A percentile compares a stretch with the other conserved stretches of the same genome.
Conservation (phyloP, 176 grass and related monocot genomes). For the Aegilops speltoides region DNA sequence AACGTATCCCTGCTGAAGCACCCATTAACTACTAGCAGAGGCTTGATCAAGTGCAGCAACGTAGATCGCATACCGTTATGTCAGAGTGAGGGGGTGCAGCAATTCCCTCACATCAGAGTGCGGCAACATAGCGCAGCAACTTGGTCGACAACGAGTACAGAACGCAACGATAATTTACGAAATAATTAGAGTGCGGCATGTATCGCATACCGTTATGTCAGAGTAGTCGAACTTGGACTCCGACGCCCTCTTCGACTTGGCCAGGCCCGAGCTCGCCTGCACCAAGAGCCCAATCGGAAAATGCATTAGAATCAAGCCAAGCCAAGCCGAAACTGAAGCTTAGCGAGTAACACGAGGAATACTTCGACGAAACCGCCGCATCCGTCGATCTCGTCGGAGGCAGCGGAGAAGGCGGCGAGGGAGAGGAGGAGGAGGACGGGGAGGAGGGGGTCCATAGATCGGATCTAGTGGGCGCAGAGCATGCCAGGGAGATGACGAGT, state of each 20-base stretch:
- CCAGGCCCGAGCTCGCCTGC: slow-evolving; percentile 76
- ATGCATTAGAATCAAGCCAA: slow-evolving; percentile 18
- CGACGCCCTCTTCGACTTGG: slow-evolving; percentile 66
- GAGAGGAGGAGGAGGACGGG: slow-evolving; percentile 11
- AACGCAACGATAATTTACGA: neutral
- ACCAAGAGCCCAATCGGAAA: slow-evolving; percentile 25
- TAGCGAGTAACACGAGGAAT: neutral
- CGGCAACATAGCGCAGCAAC: too few species aligned
- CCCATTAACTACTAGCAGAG: neutral
- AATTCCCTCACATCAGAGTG: too few species aligned
- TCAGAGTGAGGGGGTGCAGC: too few species aligned
- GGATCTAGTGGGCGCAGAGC: slow-evolving; percentile 37
- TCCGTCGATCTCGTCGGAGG: slow-evolving; percentile 81
- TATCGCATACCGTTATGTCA: slow-evolving; percentile 63
- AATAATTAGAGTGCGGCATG: neutral
- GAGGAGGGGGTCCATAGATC: slow-evolving; percentile 42
- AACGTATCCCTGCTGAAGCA: neutral
- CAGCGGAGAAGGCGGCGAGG: slow-evolving; percentile 6
- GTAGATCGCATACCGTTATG: too few species aligned
- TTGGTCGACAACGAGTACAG: neutral
- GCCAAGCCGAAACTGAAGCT: slow-evolving; percentile 14
- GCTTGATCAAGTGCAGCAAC: neutral
- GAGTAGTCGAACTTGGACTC: slow-evolving; percentile 92
- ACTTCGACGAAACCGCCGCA: slow-evolving; percentile 96
- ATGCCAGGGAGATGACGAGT: slow-evolving; percentile 46